Evolutionary conservation across 1,284 basidiomycete genomes (phyloP).

Genomic region (Apiotrichum mycotoxinovorans): DNA sequence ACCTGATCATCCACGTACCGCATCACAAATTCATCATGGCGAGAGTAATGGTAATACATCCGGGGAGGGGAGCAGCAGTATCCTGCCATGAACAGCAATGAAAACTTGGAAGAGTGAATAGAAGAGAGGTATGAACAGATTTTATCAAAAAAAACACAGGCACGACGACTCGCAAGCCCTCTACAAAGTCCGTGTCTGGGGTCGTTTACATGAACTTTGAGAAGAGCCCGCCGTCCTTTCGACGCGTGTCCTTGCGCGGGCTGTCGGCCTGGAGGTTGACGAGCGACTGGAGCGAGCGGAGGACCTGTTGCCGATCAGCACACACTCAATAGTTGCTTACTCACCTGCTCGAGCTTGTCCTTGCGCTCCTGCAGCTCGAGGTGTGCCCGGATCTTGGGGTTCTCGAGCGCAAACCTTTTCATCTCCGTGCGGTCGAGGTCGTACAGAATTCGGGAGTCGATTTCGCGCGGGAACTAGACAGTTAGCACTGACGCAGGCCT

Average conservation of each 20-base stretch:
- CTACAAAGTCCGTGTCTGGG: no score
- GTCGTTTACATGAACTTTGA: slow-evolving; percentile 42
- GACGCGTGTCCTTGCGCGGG: slow-evolving; percentile 52
- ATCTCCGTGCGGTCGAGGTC: slow-evolving; percentile 85
- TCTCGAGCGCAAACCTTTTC: slow-evolving; percentile 83
- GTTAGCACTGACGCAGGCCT: neutral
- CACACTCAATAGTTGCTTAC: slow-evolving; percentile 14
- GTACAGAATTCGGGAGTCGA: slow-evolving; percentile 90
- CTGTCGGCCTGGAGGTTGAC: slow-evolving; percentile 73
- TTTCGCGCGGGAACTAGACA: slow-evolving; percentile 88
- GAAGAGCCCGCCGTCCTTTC: slow-evolving; percentile 41
- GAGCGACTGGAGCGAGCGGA: slow-evolving; percentile 82
- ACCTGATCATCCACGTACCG: no score
- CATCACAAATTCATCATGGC: no score
- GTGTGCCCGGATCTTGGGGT: slow-evolving; percentile 77
- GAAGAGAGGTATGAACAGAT: no score
- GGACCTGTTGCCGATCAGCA: slow-evolving; percentile 57
- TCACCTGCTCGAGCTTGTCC: slow-evolving; percentile 92
- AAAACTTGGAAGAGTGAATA: no score
- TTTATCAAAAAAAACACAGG: no score
- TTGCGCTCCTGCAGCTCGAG: slow-evolving; percentile 96
- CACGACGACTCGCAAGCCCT: no score
- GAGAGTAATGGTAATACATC: no score
- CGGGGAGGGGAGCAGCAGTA: no score
- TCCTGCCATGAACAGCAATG: no score